Percentiles rank a stretch among this genome's conserved stretches.
phyloP scores from a whole-genome alignment of 176 grass and related monocot species.

The Cocos nucifera region DNA sequence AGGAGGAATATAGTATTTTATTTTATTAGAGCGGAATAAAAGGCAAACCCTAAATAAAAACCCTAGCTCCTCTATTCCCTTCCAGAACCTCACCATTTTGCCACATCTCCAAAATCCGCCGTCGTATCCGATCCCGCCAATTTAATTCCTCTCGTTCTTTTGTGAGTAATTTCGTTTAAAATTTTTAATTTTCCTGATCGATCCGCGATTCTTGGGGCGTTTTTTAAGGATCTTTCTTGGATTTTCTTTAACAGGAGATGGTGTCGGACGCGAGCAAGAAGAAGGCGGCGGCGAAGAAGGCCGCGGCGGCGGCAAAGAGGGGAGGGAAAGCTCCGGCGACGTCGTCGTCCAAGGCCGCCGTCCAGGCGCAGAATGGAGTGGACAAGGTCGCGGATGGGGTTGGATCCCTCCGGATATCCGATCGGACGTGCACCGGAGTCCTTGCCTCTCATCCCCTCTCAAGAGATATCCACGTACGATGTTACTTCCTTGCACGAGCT shows the following conservation, averaged over 20 bases:
- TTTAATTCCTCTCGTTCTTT: too few relatives aligned
- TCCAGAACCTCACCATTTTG: too few relatives aligned
- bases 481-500: background rate
- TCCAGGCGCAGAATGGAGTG: conserved; percentile 1
- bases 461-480: conserved; percentile 74
- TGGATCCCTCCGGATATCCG: conserved; percentile 43
- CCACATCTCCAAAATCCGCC: too few relatives aligned
- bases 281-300: conserved; percentile 88
- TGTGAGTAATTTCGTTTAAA: too few relatives aligned
- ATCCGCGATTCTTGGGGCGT: too few relatives aligned
- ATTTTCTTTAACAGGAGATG: conserved; percentile 35
- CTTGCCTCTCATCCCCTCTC: conserved; percentile 85
- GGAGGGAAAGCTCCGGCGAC: conserved; percentile 54
- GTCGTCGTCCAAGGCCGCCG: conserved; percentile 25
- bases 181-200: too few relatives aligned
- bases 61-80: too few relatives aligned
- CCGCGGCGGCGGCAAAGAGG: conserved; percentile 74
- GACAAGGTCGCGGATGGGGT: conserved; percentile 42
- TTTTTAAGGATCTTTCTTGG: too few relatives aligned
- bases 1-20: too few relatives aligned
- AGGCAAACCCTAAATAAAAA: too few relatives aligned
- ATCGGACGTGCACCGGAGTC: conserved; percentile 85
- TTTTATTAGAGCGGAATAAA: too few relatives aligned
- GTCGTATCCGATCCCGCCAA: too few relatives aligned
- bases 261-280: conserved; percentile 97